A percentile compares a stretch with the other conserved stretches of the same genome.
Conservation (phyloP, 805 yeast species). For the Schwanniomyces sp. region DNA sequence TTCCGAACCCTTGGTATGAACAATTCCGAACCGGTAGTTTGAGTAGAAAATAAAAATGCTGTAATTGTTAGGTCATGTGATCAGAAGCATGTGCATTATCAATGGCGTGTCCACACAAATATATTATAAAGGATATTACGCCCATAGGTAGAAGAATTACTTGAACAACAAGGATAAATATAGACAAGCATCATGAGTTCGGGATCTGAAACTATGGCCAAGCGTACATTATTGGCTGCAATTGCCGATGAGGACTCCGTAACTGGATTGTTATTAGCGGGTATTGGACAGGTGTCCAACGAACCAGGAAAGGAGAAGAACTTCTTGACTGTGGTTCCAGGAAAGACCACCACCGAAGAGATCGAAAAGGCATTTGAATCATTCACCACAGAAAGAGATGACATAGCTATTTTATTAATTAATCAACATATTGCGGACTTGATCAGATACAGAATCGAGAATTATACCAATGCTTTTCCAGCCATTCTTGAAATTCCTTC, state of each 20-base stretch:
- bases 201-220: constrained; percentile 46
- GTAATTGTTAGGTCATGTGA: no score
- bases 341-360: constrained; percentile 74
- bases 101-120: neutral
- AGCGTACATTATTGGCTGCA: constrained; percentile 85
- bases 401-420: constrained; percentile 88
- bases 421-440: constrained; percentile 94
- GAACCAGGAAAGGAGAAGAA: constrained; percentile 70
- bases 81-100: neutral
- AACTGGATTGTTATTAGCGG: constrained; percentile 93
- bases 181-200: constrained; percentile 19
- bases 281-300: constrained; percentile 80
- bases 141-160: neutral
- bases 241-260: constrained; percentile 98
- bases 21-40: no score
- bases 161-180: neutral
- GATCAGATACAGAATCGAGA: constrained; percentile 79
- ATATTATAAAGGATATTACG: neutral
- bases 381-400: constrained; percentile 74
- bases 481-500: constrained; percentile 96
- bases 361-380: constrained; percentile 71
- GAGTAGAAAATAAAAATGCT: no score
- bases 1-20: no score
- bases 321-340: constrained; percentile 75
- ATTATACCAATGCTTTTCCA: constrained; percentile 88